Evolutionary conservation across 768 basidiomycete genomes (phyloP).

Genomic region (Boletus fagicola): DNA sequence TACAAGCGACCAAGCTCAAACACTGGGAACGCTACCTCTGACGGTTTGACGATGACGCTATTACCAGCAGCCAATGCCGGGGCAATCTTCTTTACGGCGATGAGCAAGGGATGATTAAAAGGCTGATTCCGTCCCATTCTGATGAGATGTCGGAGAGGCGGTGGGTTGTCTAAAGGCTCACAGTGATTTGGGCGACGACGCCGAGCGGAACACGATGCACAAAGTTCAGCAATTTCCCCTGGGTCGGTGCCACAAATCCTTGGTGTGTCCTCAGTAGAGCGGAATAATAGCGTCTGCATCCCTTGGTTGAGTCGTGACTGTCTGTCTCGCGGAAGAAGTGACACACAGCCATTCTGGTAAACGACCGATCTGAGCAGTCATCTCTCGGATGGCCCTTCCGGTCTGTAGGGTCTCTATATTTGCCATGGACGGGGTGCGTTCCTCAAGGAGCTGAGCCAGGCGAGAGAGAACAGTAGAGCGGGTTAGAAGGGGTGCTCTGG

Average conservation of each 20-base stretch:
- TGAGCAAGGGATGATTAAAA: conserved; percentile 88
- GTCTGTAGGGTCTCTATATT: conserved; percentile 72
- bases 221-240: conserved; percentile 77
- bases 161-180: conserved; percentile 30
- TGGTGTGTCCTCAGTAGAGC: conserved; percentile 71
- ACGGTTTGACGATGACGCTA: conserved; percentile 79
- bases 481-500: conserved; percentile 50
- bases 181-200: conserved; percentile 88
- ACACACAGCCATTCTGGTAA: conserved; percentile 86
- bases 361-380: conserved; percentile 73
- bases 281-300: conserved; percentile 68
- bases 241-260: conserved; percentile 69
- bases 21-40: conserved; percentile 48
- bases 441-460: conserved; percentile 62
- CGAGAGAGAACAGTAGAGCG: conserved; percentile 66
- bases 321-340: background rate
- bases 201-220: conserved; percentile 79
- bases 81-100: conserved; percentile 85
- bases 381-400: conserved; percentile 78
- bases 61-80: conserved; percentile 85
- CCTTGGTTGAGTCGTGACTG: conserved; percentile 1
- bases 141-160: background rate
- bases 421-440: conserved; percentile 56
- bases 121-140: conserved; percentile 45
- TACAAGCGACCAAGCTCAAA: background rate